These are phyloP conservation scores for Umbelopsis isabellina DNA, from an alignment of 192 early-diverging fungal genomes.

Conservation along the genomic window DNA sequence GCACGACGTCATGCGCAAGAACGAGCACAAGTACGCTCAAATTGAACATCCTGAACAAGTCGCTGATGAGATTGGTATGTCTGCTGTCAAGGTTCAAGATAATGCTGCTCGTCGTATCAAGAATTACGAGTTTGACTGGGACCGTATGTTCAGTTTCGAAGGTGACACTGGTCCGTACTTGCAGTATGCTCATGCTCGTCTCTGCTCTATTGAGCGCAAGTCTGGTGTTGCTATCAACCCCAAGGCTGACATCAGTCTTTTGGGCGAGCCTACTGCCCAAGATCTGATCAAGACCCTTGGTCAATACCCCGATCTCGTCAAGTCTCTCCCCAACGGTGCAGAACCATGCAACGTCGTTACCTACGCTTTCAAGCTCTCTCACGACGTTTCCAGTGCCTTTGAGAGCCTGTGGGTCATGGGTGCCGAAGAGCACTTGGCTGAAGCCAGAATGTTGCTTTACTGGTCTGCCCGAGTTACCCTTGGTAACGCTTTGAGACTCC, in stretches of 20 bases:
- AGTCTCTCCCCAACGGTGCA: constrained; percentile 59
- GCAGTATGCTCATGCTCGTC: constrained; percentile 97
- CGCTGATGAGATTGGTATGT: constrained; percentile 89
- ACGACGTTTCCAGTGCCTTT: constrained; percentile 76
- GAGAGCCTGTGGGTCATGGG: constrained; percentile 79
- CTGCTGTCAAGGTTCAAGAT: constrained; percentile 92
- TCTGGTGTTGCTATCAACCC: constrained; percentile 61
- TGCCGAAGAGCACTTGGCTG: constrained; percentile 72
- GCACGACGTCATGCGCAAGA: constrained; percentile 90
- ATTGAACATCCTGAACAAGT: constrained; percentile 80
- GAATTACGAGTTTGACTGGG: constrained; percentile 94
- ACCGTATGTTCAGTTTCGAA: constrained; percentile 92
- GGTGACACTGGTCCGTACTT: constrained; percentile 99
- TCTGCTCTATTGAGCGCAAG: constrained; percentile 93
- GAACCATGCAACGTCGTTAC: constrained; percentile 89
- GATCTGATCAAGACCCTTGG: constrained; percentile 77
- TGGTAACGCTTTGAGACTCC: constrained; percentile 81
- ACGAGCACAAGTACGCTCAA: constrained; percentile 84
- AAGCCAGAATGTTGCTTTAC: constrained; percentile 89
- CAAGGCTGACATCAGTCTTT: constrained; percentile 66
- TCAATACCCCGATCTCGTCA: constrained; percentile 86
- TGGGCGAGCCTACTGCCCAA: constrained; percentile 72
- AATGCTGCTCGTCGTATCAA: constrained; percentile 88
- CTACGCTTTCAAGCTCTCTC: constrained; percentile 83
- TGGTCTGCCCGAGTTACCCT: constrained; percentile 81